These are phyloP conservation scores for Entomortierella lignicola DNA, from an alignment of 192 early-diverging fungal species.

Conservation along the genomic window DNA sequence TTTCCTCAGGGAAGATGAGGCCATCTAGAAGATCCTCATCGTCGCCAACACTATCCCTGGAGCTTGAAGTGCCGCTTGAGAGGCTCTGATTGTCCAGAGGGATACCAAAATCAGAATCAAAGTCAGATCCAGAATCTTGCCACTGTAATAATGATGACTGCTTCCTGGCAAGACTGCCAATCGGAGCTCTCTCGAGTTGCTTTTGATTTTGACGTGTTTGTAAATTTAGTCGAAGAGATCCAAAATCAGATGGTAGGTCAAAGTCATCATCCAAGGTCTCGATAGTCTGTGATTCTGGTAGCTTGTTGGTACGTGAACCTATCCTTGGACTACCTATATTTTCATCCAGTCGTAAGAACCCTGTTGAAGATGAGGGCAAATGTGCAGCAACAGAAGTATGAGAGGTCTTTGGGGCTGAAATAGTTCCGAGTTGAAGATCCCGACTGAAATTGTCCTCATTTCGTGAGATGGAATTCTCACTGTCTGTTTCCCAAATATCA, in stretches of 20 bases:
- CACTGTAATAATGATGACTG: conserved; percentile 13
- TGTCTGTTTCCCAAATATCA: conserved; percentile 41
- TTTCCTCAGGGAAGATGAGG: conserved; percentile 26
- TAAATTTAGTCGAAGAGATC: conserved; percentile 10
- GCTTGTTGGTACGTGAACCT: background rate
- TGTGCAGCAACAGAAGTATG: background rate
- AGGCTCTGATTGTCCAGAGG: conserved; percentile 28
- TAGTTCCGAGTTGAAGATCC: background rate
- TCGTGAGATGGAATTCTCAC: conserved; percentile 13
- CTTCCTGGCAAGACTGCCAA: background rate
- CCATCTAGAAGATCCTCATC: conserved; percentile 31
- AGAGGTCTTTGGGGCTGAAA: background rate
- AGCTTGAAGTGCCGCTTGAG: conserved; percentile 16
- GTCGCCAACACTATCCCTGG: conserved; percentile 12
- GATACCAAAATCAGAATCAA: conserved; percentile 23
- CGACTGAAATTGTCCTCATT: background rate
- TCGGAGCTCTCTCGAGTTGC: background rate
- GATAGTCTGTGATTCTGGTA: conserved; percentile 6
- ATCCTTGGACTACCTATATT: background rate
- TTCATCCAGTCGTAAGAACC: background rate
- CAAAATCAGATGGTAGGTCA: conserved; percentile 24
- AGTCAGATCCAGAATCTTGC: conserved; percentile 24
- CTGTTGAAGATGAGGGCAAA: background rate
- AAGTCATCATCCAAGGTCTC: conserved; percentile 45
- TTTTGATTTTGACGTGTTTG: background rate